Percentiles rank a stretch among this genome's conserved stretches.
These are phyloP conservation scores for Fusarium sp. DNA, from an alignment of 2,329 filamentous ascomycete species.

Conservation along the genomic window DNA sequence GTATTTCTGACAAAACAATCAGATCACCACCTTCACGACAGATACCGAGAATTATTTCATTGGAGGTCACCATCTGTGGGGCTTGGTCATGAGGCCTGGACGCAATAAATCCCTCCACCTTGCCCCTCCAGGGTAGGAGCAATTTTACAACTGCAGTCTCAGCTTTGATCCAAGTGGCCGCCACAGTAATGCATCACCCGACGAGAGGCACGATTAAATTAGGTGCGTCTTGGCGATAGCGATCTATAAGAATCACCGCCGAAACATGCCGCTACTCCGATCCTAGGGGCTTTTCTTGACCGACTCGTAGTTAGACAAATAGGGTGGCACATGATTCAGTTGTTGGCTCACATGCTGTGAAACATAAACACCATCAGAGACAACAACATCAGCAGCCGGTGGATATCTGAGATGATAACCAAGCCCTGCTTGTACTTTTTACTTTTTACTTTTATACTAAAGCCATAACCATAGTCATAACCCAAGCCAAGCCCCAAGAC, in stretches of 20 bases:
- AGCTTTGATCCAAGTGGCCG: background rate
- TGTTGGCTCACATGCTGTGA: constrained; percentile 24
- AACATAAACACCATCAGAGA: constrained; percentile 9
- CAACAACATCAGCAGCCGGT: background rate
- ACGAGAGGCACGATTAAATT: constrained; percentile 2
- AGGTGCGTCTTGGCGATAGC: constrained; percentile 2
- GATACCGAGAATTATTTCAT: background rate
- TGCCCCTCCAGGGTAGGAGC: constrained; percentile 19
- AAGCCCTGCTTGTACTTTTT: constrained; percentile 1
- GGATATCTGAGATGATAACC: background rate
- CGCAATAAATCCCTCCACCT: constrained; percentile 21
- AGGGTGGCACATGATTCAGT: constrained; percentile 22
- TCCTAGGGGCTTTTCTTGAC: background rate
- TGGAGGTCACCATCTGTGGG: constrained; percentile 2
- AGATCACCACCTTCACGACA: background rate
- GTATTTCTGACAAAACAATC: background rate
- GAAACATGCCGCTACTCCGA: background rate
- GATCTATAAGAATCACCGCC: background rate
- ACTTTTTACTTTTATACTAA: constrained; percentile 5
- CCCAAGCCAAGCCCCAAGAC: constrained; percentile 3
- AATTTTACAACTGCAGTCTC: background rate
- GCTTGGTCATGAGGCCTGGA: constrained; percentile 6
- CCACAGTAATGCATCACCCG: constrained; percentile 6
- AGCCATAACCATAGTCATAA: background rate
- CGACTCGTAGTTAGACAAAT: background rate